Conservation (phyloP, 148 eudicot genomes). For the Rhododendron molle region DNA sequence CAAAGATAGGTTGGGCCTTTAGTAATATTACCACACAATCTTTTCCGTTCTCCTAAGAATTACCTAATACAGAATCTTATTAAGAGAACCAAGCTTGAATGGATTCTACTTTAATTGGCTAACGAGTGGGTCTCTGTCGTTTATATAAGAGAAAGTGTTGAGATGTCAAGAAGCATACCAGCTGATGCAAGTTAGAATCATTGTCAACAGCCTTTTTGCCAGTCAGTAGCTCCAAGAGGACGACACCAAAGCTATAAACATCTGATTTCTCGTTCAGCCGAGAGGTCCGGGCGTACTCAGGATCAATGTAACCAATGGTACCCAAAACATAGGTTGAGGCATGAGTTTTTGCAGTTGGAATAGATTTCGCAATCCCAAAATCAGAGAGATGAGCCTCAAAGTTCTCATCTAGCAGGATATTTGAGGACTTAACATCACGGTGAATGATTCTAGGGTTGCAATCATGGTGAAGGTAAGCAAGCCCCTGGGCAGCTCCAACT, state of each 20-base stretch:
- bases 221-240: constrained; percentile 61
- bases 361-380: constrained; percentile 65
- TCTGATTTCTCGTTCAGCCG: constrained; percentile 66
- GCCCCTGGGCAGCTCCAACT: constrained; percentile 73
- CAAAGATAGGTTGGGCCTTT: neutral
- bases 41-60: neutral
- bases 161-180: constrained; percentile 32
- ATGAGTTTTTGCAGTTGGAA: constrained; percentile 51
- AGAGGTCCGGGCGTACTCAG: constrained; percentile 69
- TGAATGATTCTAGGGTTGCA: constrained; percentile 65
- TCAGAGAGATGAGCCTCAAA: constrained; percentile 68
- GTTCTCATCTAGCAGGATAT: constrained; percentile 60
- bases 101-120: neutral
- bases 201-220: constrained; percentile 69
- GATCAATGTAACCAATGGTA: constrained; percentile 74
- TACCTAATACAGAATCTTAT: neutral
- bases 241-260: constrained; percentile 71
- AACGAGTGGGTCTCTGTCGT: neutral
- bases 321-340: constrained; percentile 65
- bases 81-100: neutral
- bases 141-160: neutral
- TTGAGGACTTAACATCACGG: constrained; percentile 73
- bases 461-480: constrained; percentile 74
- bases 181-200: constrained; percentile 61
- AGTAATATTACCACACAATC: neutral